phyloP scores from a whole-genome alignment of 371 early-diverging fungal genomes.

The Blakeslea trispora region DNA sequence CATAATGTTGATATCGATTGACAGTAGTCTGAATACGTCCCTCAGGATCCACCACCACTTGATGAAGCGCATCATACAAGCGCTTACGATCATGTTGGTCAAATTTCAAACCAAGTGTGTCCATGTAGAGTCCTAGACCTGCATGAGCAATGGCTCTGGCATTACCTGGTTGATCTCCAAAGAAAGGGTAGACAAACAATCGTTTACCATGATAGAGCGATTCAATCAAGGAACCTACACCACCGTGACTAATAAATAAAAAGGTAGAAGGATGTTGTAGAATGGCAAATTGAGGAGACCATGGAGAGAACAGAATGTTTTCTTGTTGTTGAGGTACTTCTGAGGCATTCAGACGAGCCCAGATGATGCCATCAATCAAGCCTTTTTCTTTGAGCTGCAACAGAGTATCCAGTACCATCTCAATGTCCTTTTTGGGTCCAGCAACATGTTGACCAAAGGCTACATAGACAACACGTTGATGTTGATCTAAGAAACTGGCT shows the following conservation, averaged over 20 bases:
- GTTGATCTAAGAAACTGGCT: constrained; percentile 18
- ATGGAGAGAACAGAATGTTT: constrained; percentile 9
- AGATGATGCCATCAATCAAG: constrained; percentile 35
- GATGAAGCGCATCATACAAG: background rate
- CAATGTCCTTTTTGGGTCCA: constrained; percentile 6
- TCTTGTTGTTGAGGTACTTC: constrained; percentile 10
- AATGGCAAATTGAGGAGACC: constrained; percentile 46
- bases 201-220: constrained; percentile 29
- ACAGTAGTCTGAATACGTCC: constrained; percentile 9
- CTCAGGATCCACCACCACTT: constrained; percentile 4
- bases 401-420: constrained; percentile 21
- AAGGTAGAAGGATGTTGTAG: constrained; percentile 34
- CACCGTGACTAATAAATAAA: constrained; percentile 43
- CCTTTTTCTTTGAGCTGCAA: constrained; percentile 14
- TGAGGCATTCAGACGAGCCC: constrained; percentile 18
- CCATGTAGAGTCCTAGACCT: constrained; percentile 5
- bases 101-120: background rate
- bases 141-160: constrained; percentile 1
- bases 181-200: constrained; percentile 35
- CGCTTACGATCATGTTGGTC: background rate
- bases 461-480: constrained; percentile 28
- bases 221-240: constrained; percentile 38
- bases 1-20: constrained; percentile 12
- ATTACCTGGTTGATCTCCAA: constrained; percentile 40
- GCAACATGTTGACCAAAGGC: constrained; percentile 37